Conservation (phyloP, 305 asterid species). For the Caryopteris hybrid region DNA sequence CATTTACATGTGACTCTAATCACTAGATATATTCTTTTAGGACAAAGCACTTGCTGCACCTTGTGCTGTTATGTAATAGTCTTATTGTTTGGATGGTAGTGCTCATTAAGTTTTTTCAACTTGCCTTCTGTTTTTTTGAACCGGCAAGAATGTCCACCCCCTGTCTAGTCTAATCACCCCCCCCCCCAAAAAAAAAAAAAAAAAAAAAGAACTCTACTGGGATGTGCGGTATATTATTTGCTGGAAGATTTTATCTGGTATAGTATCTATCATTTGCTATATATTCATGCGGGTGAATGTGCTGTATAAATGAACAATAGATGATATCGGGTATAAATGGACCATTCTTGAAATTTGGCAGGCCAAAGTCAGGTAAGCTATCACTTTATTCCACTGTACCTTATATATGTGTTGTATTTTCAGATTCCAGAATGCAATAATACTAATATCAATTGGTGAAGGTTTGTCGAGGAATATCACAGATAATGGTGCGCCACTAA, state of each 20-base stretch:
- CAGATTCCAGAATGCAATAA: neutral
- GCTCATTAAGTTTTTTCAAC: constrained; percentile 15
- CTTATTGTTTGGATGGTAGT: constrained; percentile 24
- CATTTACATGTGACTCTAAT: constrained; percentile 22
- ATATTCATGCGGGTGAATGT: too few relatives aligned
- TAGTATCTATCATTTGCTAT: too few relatives aligned
- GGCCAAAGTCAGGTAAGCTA: neutral
- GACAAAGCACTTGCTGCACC: constrained; percentile 12
- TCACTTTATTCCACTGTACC: neutral
- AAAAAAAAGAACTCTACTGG: too few relatives aligned
- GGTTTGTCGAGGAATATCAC: constrained; percentile 13
- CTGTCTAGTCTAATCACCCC: neutral
- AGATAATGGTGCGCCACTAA: constrained; percentile 20
- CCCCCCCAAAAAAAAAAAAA: neutral
- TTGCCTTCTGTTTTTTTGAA: constrained; percentile 19
- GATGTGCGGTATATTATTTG: too few relatives aligned
- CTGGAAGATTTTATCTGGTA: too few relatives aligned
- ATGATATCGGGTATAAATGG: too few relatives aligned
- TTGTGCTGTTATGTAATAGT: constrained; percentile 19
- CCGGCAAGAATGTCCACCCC: constrained; percentile 5
- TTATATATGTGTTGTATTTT: neutral
- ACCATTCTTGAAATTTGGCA: neutral
- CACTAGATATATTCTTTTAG: constrained; percentile 18
- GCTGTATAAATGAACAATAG: too few relatives aligned
- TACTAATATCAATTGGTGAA: neutral